Evolutionary conservation across 1,284 basidiomycete genomes (phyloP), one percentile per base, ranked within the genome.

Genomic region (Ganoderma multipileum): DNA sequence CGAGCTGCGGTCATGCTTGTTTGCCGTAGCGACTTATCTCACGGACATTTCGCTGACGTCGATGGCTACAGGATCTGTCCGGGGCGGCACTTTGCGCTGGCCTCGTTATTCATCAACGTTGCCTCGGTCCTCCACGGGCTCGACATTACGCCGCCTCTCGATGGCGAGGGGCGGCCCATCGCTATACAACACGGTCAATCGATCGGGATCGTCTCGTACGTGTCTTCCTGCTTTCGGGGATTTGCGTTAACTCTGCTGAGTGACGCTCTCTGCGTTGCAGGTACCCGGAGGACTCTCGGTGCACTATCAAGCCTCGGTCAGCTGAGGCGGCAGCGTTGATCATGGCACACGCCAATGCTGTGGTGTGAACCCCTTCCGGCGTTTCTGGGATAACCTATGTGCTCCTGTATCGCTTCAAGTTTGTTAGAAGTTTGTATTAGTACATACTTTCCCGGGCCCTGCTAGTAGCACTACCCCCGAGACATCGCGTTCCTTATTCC

Each of bases 61-160:
- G 2, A 20, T 47, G 44, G 20, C 67, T 64, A 12, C 38, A 61
- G 54, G 38, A 54, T 62, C 11, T 67, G 65, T 28, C 52, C 83
- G 2, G 82, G 83, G 65, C 79, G 83, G 7, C 84, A 82, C 72
- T 61, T 79, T n/a, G 64, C 64, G 23, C 42, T 52, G 18, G 44
- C 58, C 16, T 23, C 58, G 26, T n/a, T 61, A 23, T 61, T 62
- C 39, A 67, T 67, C 30, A 55, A 62, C 30, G 47, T 63, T 9
- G 60, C 65, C 26, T 62, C 65, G 9, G 50, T 47, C 11, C 39
- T 67, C 28, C 65, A 67, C 36, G 61, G 33, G 23, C 63, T 62
- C 42, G 20, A 67, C n/a, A 62, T 67, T 3, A 50, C 52, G 3
- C 65, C 65, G 8, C 60, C 65, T 33, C 39, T 62, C 14, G 65